Base-by-base conservation (phyloP, 2,329 filamentous ascomycete species). In the Pestalotiopsis sp. region DNA sequence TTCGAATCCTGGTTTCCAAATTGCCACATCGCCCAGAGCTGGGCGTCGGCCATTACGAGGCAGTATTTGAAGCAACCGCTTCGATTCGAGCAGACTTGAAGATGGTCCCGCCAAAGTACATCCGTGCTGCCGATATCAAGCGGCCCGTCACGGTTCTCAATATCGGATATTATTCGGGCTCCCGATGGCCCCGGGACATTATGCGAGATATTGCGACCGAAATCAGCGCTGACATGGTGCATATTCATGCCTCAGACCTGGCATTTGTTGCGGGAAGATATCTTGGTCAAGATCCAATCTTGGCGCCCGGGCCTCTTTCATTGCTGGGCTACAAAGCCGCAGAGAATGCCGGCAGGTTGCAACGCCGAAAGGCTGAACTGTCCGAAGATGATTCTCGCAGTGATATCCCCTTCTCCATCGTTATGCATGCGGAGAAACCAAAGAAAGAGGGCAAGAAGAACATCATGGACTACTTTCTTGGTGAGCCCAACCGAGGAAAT, bases 231-330 rank as follows among this genome's bases (percentile, higher is more conserved):
- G 90, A 95, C 72, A 75, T 95, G 3, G 81, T 96, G 40, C 86
- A 88, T 23, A 77, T 97, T 12, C 88, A 91, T 75, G 89, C 93
- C 1, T 87, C 90, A 70, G 91, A 92, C 74, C 81, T 97, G 66
- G 91, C 91, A 3, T 85, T 91, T 64, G 82, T 96, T 31, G 85
- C 91, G 0, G 91, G 91, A 2, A 85, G 89, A 58, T 93, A 94
- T 73, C 80, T 95, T 11, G 91, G 91, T 4, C 89, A 92, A 74
- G 84, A 86, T 70, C 70, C 81, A n/a, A 82, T 77, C 11, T 80
- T 79, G 71, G 85, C 80, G 7, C 74, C 77, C 6, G 85, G 87
- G 1, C 77, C 82, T 23, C 78, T 88, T 12, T 85, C 88, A 2
- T 83, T 85, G 72, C 78, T 91, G 62, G 88, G 86, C 2, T 91